phyloP scores from a whole-genome alignment of 352 stramenopile species.

The Pythium rhizo-oryzae region DNA sequence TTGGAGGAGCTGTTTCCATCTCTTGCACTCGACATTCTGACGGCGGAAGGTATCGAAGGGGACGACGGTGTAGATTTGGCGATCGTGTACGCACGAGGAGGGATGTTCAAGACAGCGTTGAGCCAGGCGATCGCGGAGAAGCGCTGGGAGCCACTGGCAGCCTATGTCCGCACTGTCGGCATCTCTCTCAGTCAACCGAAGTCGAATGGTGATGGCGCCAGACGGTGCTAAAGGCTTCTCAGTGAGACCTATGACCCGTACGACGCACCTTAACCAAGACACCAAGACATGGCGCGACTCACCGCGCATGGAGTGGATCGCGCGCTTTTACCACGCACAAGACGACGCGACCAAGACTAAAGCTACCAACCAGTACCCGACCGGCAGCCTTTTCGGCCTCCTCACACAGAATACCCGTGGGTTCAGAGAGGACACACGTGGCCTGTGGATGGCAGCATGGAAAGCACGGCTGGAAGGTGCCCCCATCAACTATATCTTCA shows the following conservation, averaged over 20 bases:
- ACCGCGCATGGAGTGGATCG: too few relatives aligned
- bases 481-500: neutral
- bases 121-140: neutral
- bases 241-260: too few relatives aligned
- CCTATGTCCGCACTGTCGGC: neutral
- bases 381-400: neutral
- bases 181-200: neutral
- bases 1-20: constrained; percentile 3
- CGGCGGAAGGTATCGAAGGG: neutral
- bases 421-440: neutral
- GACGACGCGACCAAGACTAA: neutral
- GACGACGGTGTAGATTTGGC: neutral
- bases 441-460: neutral
- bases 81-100: neutral
- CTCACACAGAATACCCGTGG: constrained; percentile 8
- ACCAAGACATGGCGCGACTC: too few relatives aligned
- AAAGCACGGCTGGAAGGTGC: neutral
- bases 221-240: neutral
- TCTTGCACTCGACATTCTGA: neutral
- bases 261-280: too few relatives aligned
- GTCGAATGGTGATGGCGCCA: too few relatives aligned
- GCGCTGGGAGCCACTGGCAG: neutral
- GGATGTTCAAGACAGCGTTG: neutral
- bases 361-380: neutral
- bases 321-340: too few relatives aligned